These are phyloP conservation scores for Alternaria panax DNA, from an alignment of 2,329 filamentous ascomycete genomes.

Conservation along the genomic window DNA sequence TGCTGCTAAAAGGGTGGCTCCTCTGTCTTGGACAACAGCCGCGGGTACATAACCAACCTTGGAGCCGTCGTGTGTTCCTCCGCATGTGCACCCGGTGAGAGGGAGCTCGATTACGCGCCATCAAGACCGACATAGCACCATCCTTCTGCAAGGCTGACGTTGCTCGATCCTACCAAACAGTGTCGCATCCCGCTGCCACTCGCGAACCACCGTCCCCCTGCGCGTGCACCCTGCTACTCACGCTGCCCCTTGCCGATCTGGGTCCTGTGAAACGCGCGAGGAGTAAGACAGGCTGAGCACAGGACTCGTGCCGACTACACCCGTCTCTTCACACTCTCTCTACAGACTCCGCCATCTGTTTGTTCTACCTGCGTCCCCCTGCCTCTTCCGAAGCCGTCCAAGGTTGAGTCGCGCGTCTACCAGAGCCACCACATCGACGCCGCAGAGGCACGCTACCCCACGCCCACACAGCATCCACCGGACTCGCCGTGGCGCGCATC, in stretches of 20 bases:
- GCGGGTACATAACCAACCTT: slow-evolving; percentile 1
- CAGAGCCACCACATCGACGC: background rate
- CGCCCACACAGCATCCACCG: background rate
- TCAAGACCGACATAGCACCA: background rate
- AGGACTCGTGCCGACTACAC: slow-evolving; percentile 17
- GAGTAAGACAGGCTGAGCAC: slow-evolving; percentile 25
- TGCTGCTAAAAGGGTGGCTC: slow-evolving; percentile 17
- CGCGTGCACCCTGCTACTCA: slow-evolving; percentile 25
- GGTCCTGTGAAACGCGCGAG: slow-evolving; percentile 34
- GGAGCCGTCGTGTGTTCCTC: background rate
- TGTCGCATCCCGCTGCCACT: slow-evolving; percentile 8
- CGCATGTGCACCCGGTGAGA: background rate
- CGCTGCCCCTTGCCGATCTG: slow-evolving; percentile 35
- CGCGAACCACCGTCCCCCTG: slow-evolving; percentile 16
- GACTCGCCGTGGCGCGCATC: slow-evolving; percentile 16
- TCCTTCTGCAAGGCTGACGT: slow-evolving; percentile 11
- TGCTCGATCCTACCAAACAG: background rate
- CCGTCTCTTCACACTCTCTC: slow-evolving; percentile 7
- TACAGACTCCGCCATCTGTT: slow-evolving; percentile 8
- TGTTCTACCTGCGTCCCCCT: background rate
- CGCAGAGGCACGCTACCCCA: background rate
- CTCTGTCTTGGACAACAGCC: background rate
- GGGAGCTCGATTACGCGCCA: background rate
- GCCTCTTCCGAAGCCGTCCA: background rate
- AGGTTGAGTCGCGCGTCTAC: background rate